phyloP scores from a whole-genome alignment of 371 early-diverging fungal genomes.

The Lichtheimia ornata region DNA sequence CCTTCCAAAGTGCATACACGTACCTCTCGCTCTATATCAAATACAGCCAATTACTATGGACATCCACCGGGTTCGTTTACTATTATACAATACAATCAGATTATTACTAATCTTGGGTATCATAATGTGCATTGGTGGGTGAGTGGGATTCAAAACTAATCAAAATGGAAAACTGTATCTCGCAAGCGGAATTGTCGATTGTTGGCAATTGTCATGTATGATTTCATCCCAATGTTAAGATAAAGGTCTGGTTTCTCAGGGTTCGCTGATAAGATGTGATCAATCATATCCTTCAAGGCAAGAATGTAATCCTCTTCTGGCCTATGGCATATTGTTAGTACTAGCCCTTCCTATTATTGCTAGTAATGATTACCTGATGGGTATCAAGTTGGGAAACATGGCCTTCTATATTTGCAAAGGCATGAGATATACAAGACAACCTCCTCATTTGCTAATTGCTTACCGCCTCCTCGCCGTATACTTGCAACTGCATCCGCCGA shows the following conservation, averaged over 20 bases:
- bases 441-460: not conserved
- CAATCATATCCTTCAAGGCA: no score
- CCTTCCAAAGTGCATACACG: no score
- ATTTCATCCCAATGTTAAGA: not conserved
- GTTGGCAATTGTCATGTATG: not conserved
- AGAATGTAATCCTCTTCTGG: no score
- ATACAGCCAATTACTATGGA: no score
- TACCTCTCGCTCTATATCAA: no score
- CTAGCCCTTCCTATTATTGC: no score
- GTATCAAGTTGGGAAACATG: not conserved
- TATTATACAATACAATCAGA: no score
- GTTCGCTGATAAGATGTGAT: no score
- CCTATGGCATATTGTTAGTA: no score
- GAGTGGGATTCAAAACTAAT: no score
- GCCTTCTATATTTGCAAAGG: not conserved
- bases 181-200: not conserved
- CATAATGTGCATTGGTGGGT: not conserved
- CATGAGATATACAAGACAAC: not conserved
- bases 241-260: no score
- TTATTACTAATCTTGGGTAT: not conserved
- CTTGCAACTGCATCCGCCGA: not conserved
- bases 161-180: not conserved
- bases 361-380: not conserved
- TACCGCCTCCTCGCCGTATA: constrained; percentile 19
- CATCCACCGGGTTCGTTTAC: no score